Conservation (phyloP, 2,329 filamentous ascomycete genomes). For the Penicillium sp. region DNA sequence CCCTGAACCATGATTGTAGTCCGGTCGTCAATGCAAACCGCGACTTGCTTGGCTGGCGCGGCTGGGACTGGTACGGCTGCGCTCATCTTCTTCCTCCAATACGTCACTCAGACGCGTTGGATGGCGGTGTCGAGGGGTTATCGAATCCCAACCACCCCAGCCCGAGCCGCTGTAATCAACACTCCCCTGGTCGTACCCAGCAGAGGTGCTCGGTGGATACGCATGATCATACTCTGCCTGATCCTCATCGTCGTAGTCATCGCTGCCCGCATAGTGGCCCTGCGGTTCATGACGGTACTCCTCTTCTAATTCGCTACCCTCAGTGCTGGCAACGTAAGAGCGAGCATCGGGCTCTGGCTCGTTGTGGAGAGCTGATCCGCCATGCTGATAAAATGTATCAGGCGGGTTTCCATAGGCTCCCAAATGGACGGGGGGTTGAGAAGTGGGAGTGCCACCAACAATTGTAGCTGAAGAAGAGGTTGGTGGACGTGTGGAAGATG, state of each 20-base stretch:
- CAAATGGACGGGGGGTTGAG: constrained; percentile 17
- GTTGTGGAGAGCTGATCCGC: constrained; percentile 29
- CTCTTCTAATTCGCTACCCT: constrained; percentile 59
- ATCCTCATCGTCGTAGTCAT: constrained; percentile 52
- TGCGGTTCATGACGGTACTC: constrained; percentile 65
- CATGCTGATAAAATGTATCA: constrained; percentile 38
- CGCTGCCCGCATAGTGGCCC: constrained; percentile 53
- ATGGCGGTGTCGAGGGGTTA: constrained; percentile 73
- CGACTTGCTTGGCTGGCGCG: constrained; percentile 43
- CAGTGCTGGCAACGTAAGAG: constrained; percentile 47
- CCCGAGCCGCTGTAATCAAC: constrained; percentile 65
- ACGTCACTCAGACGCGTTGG: constrained; percentile 87
- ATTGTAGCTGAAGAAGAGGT: constrained; percentile 25
- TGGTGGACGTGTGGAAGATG: constrained; percentile 30
- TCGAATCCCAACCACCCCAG: constrained; percentile 70
- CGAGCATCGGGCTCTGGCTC: constrained; percentile 44
- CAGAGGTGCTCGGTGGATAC: constrained; percentile 22
- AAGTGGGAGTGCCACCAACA: constrained; percentile 21
- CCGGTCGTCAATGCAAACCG: constrained; percentile 27
- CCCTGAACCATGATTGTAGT: neutral
- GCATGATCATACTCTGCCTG: constrained; percentile 38
- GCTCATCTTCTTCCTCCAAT: constrained; percentile 78
- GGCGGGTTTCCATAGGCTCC: constrained; percentile 19
- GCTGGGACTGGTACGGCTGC: constrained; percentile 66
- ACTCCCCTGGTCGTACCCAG: constrained; percentile 30